A percentile compares a stretch with the other conserved stretches of the same genome.
phyloP scores from a whole-genome alignment of 2,329 filamentous ascomycete species.

The Mycosphaerella arachidis region DNA sequence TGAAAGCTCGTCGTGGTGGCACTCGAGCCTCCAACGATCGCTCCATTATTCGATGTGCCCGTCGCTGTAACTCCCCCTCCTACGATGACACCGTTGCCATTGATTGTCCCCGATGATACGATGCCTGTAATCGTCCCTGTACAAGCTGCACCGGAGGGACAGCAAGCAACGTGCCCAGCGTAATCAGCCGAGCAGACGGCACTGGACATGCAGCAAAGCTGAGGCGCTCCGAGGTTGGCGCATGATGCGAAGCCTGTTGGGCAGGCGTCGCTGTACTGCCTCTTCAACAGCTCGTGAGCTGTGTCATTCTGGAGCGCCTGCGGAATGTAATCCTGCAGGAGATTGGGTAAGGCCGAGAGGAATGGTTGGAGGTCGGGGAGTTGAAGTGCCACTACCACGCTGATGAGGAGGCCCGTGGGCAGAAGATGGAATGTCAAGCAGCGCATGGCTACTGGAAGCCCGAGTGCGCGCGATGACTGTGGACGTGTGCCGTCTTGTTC shows the following conservation, averaged over 20 bases:
- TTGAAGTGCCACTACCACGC: conserved; percentile 22
- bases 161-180: conserved; percentile 58
- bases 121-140: conserved; percentile 49
- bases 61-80: conserved; percentile 20
- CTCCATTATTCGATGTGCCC: conserved; percentile 17
- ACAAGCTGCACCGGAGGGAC: conserved; percentile 53
- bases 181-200: conserved; percentile 54
- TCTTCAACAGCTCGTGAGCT: conserved; percentile 31
- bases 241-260: conserved; percentile 51
- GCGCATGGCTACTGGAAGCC: conserved; percentile 13
- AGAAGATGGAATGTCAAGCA: conserved; percentile 14
- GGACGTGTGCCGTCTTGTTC: background rate
- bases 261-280: conserved; percentile 41
- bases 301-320: conserved; percentile 17
- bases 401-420: conserved; percentile 13
- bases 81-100: conserved; percentile 24
- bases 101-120: conserved; percentile 32
- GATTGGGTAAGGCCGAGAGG: conserved; percentile 27
- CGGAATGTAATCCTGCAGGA: conserved; percentile 22
- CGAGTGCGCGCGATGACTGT: background rate
- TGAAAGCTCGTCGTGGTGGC: conserved; percentile 23
- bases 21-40: conserved; percentile 16
- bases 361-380: conserved; percentile 28
- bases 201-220: conserved; percentile 52
- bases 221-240: conserved; percentile 47